Conservation (phyloP, 768 basidiomycete genomes). For the Mycena floridula region DNA sequence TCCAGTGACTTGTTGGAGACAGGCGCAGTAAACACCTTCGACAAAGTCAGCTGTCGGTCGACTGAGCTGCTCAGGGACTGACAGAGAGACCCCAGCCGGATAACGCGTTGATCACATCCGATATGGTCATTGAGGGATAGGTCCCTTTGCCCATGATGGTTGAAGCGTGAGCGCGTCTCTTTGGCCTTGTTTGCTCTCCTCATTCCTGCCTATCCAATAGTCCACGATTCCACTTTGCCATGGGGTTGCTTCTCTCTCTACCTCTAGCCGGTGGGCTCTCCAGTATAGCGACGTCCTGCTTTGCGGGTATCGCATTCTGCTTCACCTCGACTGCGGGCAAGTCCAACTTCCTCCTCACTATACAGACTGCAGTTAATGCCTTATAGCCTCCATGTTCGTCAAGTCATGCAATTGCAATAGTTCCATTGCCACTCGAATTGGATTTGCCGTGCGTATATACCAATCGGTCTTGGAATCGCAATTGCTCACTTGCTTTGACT, state of each 20-base stretch:
- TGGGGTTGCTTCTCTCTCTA: conserved; percentile 72
- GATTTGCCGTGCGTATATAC: conserved; percentile 68
- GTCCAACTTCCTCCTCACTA: too few relatives aligned
- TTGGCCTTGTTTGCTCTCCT: too few relatives aligned
- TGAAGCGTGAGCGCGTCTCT: too few relatives aligned
- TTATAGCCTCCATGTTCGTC: conserved; percentile 86
- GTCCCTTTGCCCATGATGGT: too few relatives aligned
- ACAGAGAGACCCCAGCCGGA: conserved; percentile 65
- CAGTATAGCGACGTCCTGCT: conserved; percentile 75
- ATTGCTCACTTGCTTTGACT: not conserved
- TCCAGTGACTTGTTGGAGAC: conserved; percentile 66
- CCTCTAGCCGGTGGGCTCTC: conserved; percentile 64
- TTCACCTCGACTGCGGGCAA: conserved; percentile 81
- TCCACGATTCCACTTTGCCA: conserved; percentile 25
- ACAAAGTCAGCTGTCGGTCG: conserved; percentile 70
- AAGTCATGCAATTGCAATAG: conserved; percentile 99
- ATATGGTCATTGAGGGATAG: conserved; percentile 59
- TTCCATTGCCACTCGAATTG: conserved; percentile 94
- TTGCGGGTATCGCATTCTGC: conserved; percentile 80
- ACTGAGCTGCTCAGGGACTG: conserved; percentile 59
- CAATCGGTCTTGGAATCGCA: not conserved
- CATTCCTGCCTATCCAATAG: too few relatives aligned
- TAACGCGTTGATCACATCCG: conserved; percentile 61
- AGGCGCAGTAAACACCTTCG: conserved; percentile 59
- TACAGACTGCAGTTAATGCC: too few relatives aligned